These are phyloP conservation scores for Trichomonas vaginalis DNA, from an alignment of 208 protist genomes.

Conservation along the genomic window DNA sequence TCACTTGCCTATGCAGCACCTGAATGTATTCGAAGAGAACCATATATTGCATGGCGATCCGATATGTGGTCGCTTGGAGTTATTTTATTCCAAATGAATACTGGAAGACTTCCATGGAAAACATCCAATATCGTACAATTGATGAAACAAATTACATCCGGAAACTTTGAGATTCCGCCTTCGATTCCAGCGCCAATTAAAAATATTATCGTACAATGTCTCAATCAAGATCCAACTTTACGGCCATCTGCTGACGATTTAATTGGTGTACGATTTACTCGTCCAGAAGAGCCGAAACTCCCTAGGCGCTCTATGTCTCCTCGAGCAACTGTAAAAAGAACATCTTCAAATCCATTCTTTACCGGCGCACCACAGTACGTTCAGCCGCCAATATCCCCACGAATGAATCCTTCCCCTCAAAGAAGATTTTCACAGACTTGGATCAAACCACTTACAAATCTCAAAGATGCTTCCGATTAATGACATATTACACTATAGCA, in stretches of 20 bases:
- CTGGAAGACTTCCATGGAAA: background rate
- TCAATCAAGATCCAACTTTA: background rate
- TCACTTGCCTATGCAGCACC: background rate
- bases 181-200: background rate
- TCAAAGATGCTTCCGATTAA: no score
- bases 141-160: background rate
- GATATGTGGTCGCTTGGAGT: background rate
- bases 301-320: no score
- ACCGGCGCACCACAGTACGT: no score
- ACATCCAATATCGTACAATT: background rate
- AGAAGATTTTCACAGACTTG: no score
- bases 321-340: no score
- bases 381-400: no score
- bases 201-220: background rate
- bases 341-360: no score
- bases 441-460: no score
- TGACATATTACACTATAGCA: no score
- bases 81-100: background rate
- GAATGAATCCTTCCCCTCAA: no score
- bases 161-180: background rate
- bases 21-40: background rate
- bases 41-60: background rate
- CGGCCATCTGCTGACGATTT: background rate
- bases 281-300: no score
- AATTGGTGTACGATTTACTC: background rate